These are phyloP conservation scores for Candida anutae DNA, from an alignment of 1,139 yeast genomes.

Conservation along the genomic window DNA sequence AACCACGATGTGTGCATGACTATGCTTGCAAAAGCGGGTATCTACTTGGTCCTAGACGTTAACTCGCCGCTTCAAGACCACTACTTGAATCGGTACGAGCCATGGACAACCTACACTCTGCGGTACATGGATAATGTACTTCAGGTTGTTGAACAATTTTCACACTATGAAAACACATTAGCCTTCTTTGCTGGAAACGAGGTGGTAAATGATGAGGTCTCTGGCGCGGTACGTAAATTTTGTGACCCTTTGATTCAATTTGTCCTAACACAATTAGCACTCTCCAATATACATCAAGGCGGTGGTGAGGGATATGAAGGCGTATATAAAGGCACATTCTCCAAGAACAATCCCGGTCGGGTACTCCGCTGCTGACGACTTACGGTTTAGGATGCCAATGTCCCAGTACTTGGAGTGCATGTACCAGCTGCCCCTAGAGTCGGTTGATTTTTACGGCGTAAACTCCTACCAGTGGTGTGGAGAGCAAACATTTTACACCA, in stretches of 20 bases:
- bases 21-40: slow-evolving; percentile 83
- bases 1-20: slow-evolving; percentile 92
- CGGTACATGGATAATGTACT: slow-evolving; percentile 70
- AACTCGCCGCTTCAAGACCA: slow-evolving; percentile 76
- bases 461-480: slow-evolving; percentile 99
- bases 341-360: slow-evolving; percentile 81
- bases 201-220: slow-evolving; percentile 68
- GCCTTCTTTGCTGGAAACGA: slow-evolving; percentile 97
- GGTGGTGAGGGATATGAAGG: slow-evolving; percentile 71
- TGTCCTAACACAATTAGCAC: slow-evolving; percentile 9
- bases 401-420: slow-evolving; percentile 79
- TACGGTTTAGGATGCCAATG: slow-evolving; percentile 62
- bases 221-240: slow-evolving; percentile 42
- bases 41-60: slow-evolving; percentile 82
- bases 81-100: slow-evolving; percentile 80
- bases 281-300: slow-evolving; percentile 74
- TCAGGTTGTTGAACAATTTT: slow-evolving; percentile 73
- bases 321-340: slow-evolving; percentile 50
- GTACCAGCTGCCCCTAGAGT: slow-evolving; percentile 45
- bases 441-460: slow-evolving; percentile 90
- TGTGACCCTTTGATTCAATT: slow-evolving; percentile 6
- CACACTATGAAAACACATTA: slow-evolving; percentile 77
- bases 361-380: slow-evolving; percentile 93
- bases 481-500: slow-evolving; percentile 65
- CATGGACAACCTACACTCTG: slow-evolving; percentile 72